These are phyloP conservation scores for Aspergillus sclerotiicarbonarius DNA, from an alignment of 495 filamentous ascomycete genomes.

Conservation along the genomic window DNA sequence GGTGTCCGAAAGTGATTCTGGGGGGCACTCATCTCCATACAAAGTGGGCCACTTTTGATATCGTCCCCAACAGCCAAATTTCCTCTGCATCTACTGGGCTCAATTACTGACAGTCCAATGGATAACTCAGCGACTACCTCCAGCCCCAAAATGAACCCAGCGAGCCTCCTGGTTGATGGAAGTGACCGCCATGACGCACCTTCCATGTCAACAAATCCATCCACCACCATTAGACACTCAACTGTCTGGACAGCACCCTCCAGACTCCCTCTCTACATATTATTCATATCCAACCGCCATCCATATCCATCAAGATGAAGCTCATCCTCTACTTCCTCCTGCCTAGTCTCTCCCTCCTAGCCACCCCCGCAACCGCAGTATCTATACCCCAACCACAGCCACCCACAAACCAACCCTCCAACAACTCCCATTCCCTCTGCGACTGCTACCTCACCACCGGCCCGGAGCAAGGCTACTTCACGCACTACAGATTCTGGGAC, in stretches of 20 bases:
- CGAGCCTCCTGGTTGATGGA: background rate
- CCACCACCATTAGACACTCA: background rate
- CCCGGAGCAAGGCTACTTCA: conserved; percentile 53
- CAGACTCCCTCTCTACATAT: background rate
- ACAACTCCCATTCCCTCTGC: conserved; percentile 20
- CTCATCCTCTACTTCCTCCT: background rate
- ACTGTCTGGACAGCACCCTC: background rate
- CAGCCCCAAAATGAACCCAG: too few species aligned
- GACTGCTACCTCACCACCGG: conserved; percentile 43
- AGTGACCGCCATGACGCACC: background rate
- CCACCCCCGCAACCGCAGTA: background rate
- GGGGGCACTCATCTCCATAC: conserved; percentile 18
- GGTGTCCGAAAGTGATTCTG: conserved; percentile 12
- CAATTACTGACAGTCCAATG: background rate
- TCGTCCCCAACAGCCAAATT: background rate
- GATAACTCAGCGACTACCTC: background rate
- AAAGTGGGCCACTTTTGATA: conserved; percentile 18
- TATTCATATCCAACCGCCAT: background rate
- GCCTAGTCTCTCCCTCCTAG: conserved; percentile 11
- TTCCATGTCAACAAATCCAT: background rate
- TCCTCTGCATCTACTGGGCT: background rate
- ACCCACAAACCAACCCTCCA: background rate
- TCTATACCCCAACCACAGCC: background rate
- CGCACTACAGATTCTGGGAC: conserved; percentile 65
- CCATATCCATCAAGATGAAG: conserved; percentile 11